phyloP scores from a whole-genome alignment of 1,284 basidiomycete species.

The Ustilago sp. region DNA sequence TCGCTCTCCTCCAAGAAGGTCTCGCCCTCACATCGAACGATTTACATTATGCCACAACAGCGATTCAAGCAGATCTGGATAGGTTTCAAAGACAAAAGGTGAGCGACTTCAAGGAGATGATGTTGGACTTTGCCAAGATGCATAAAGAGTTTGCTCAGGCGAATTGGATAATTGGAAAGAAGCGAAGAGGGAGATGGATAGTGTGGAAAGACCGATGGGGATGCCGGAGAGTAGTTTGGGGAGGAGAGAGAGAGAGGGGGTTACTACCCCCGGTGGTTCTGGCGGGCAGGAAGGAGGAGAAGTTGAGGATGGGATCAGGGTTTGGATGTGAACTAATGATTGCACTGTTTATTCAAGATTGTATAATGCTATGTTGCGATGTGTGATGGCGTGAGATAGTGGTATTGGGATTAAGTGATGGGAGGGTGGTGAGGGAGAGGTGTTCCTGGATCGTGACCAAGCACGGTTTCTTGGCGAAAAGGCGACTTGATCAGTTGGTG shows the following conservation, averaged over 20 bases:
- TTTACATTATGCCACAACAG: conserved; percentile 92
- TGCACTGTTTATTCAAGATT: too few relatives aligned
- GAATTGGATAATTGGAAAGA: conserved; percentile 96
- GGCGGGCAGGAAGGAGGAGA: conserved; percentile 13
- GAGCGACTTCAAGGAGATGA: conserved; percentile 90
- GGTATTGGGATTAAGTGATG: too few relatives aligned
- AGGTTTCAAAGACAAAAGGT: conserved; percentile 99
- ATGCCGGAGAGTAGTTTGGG: conserved; percentile 60
- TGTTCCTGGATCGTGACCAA: too few relatives aligned
- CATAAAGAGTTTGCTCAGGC: conserved; percentile 84
- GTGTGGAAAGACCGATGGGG: conserved; percentile 75
- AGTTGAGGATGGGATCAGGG: too few relatives aligned
- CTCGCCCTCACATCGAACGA: conserved; percentile 70
- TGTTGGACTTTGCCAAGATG: conserved; percentile 85
- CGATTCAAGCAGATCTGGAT: conserved; percentile 97
- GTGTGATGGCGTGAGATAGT: too few relatives aligned
- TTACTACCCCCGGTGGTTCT: conserved; percentile 15
- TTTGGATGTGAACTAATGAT: too few relatives aligned
- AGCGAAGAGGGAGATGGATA: conserved; percentile 87
- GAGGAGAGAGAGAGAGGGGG: conserved; percentile 30
- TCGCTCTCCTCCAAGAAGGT: conserved; percentile 72
- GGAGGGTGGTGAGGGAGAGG: too few relatives aligned
- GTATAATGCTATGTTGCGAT: too few relatives aligned
- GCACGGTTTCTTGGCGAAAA: too few relatives aligned
- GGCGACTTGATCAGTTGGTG: too few relatives aligned